Evolutionary conservation across 371 early-diverging fungal species (phyloP).

Genomic region (Actinomortierella ambigua): DNA sequence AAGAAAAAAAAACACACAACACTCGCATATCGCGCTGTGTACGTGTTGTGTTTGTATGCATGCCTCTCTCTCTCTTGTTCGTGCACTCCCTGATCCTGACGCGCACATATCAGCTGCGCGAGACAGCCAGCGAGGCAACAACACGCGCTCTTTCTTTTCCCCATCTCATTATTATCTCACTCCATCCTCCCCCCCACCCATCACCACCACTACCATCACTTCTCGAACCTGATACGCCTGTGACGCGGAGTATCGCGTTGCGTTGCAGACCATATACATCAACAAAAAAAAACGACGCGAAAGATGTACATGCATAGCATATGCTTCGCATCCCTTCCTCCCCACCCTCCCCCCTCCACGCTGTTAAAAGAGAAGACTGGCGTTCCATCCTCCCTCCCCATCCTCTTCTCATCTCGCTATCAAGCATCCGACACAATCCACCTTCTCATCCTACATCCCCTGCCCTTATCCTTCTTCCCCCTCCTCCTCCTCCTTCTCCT

Average conservation of each 20-base stretch:
- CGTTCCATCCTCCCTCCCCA: conserved; percentile 1
- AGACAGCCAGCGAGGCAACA: too few species aligned
- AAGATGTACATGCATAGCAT: too few species aligned
- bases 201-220: background rate
- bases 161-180: too few species aligned
- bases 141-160: too few species aligned
- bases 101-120: too few species aligned
- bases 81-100: too few species aligned
- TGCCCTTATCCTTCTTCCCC: conserved; percentile 1
- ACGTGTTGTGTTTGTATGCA: too few species aligned
- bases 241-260: background rate
- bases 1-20: too few species aligned
- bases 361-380: background rate
- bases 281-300: conserved; percentile 2
- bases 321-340: background rate
- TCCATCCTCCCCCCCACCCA: too few species aligned
- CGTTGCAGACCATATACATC: background rate
- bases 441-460: background rate
- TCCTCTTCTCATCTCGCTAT: background rate
- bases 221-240: background rate
- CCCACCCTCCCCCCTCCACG: background rate
- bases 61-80: too few species aligned
- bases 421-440: background rate
- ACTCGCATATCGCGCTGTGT: too few species aligned
- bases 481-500: background rate